Percentiles rank a stretch among this genome's conserved stretches.
phyloP scores from a whole-genome alignment of 345 rosid species.

The Punica granatum region DNA sequence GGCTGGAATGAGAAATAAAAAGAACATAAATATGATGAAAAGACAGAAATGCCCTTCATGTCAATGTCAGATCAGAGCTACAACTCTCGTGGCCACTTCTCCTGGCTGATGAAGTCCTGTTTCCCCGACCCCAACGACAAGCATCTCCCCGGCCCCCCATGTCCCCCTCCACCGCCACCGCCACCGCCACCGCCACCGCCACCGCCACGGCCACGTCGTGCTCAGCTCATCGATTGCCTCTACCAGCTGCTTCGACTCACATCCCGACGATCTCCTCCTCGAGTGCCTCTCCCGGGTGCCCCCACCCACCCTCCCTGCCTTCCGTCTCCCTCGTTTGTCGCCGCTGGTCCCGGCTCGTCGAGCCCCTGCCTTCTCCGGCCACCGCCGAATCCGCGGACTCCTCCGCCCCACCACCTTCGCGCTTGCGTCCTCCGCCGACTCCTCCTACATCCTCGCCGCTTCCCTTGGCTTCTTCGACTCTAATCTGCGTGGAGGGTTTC shows the following conservation, averaged over 20 bases:
- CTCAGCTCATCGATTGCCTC: too few relatives aligned
- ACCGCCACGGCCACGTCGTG: constrained; percentile 5
- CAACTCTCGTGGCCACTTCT: constrained; percentile 72
- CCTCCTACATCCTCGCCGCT: constrained; percentile 38
- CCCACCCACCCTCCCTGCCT: constrained; percentile 52
- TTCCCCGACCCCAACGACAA: constrained; percentile 47
- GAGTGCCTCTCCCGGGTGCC: constrained; percentile 74
- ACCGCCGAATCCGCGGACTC: constrained; percentile 50
- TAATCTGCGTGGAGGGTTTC: constrained; percentile 28
- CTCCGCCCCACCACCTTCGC: constrained; percentile 53
- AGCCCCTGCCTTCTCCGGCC: constrained; percentile 51
- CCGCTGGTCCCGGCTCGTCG: constrained; percentile 77
- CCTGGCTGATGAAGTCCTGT: constrained; percentile 90
- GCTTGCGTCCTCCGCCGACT: constrained; percentile 34
- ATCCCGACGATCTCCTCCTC: constrained; percentile 73
- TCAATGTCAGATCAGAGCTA: constrained; percentile 65
- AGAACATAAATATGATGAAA: too few relatives aligned
- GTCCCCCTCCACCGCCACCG: constrained; percentile 10
- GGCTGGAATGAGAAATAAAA: too few relatives aligned
- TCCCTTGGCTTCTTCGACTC: constrained; percentile 23
- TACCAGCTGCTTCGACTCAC: constrained; percentile 37
- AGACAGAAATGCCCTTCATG: too few relatives aligned
- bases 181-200: not conserved
- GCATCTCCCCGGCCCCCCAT: too few relatives aligned
- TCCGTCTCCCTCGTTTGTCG: constrained; percentile 62